Evolutionary conservation across 2,329 filamentous ascomycete species (phyloP), one percentile per base, ranked within the genome.

Genomic region (Diaporthe helianthi): DNA sequence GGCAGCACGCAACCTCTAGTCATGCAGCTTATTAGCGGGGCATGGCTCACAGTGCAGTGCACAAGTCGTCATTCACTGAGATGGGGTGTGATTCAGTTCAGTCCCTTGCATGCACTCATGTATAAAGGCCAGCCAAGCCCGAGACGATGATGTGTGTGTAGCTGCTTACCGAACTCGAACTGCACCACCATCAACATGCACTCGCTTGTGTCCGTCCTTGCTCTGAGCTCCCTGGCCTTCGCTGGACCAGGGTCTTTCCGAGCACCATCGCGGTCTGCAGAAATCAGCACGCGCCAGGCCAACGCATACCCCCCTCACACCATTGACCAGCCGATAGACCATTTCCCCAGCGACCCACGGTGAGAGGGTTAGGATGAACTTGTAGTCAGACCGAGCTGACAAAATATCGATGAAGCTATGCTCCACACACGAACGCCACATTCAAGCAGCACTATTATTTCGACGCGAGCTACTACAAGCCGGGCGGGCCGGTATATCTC

Each of bases 391-490:
- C 7, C 4, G 2, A 46, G n/a, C 44, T 63, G 58, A 63, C 29
- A 2, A 19, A 4, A 1, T n/a, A n/a, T 29, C 2, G 12, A 24
- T 63, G 1, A 49, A 63, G 58, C 10, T 84, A 83, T 73, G 73
- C 73, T 15, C 80, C 79, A 5, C 82, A 81, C 72, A 79, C 79
- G 15, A 80, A 82, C 69, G 83, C 78, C 22, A 88, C 84, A 1
- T 88, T 87, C 74, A 80, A 80, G 61, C 85, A 87, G 75, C 81
- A 85, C 55, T 88, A 86, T 74, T 87, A 84, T 73, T 84, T 87
- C 54, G 85, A 85, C 71, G 78, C 80, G 6, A 81, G 81, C 0
- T 86, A 86, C 75, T 88, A 87, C 74, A 81, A 84, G 71, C 79
- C 85, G 15, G 85, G 86, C 22, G 85, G 85, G 0, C 86, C 78